Percentiles rank a stretch among this genome's conserved stretches.
Evolutionary conservation across 108 stramenopile species (phyloP).

Genomic region (Aurantiochytrium sp.): DNA sequence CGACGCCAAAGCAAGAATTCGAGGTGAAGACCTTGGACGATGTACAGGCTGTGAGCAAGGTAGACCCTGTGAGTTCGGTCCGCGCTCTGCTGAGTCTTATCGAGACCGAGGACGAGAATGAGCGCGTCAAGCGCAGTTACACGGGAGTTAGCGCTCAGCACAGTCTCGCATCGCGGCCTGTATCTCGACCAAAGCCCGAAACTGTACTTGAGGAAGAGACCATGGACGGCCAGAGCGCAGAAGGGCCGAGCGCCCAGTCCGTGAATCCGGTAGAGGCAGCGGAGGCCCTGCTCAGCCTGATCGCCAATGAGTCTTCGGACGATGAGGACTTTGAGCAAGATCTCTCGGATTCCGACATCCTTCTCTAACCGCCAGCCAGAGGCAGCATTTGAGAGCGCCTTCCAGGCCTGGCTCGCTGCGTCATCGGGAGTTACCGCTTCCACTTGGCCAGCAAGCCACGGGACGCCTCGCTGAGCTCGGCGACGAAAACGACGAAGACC

Average conservation of each 20-base stretch:
- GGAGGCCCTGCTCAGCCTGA: background rate
- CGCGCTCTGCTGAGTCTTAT: background rate
- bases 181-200: background rate
- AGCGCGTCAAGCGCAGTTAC: background rate
- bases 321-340: background rate
- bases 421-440: no score
- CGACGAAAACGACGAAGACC: no score
- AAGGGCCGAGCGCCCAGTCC: no score
- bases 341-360: no score
- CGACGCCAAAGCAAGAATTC: background rate
- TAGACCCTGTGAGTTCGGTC: background rate
- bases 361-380: no score
- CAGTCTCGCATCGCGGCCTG: background rate
- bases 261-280: background rate
- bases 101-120: background rate
- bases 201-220: no score
- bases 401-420: no score
- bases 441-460: no score
- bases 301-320: background rate
- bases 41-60: background rate
- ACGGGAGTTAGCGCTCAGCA: background rate
- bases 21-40: no score
- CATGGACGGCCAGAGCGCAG: no score
- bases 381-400: no score
- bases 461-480: no score